A percentile compares a stretch with the other conserved stretches of the same genome.
Evolutionary conservation across 1,139 yeast genomes (phyloP).

Genomic region (Yamadazyma triangularis): DNA sequence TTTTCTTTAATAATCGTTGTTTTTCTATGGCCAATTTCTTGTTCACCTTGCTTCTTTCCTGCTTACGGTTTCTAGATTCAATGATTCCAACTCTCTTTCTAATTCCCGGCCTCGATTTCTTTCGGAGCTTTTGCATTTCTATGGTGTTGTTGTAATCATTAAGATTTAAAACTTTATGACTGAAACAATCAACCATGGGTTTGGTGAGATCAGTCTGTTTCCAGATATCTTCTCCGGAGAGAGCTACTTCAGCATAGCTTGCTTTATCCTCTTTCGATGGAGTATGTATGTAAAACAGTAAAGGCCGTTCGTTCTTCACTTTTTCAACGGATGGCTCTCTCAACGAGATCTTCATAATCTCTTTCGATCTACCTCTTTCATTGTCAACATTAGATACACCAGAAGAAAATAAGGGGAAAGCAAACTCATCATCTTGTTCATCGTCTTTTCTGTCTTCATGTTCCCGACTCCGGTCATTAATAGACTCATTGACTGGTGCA

Average conservation of each 20-base stretch:
- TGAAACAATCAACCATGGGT: conserved; percentile 12
- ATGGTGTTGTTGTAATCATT: conserved; percentile 33
- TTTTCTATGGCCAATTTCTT: conserved; percentile 23
- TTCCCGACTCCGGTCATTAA: conserved; percentile 4
- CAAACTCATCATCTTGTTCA: conserved; percentile 52
- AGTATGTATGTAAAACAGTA: conserved; percentile 45
- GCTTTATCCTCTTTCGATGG: conserved; percentile 25
- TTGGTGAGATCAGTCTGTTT: conserved; percentile 11
- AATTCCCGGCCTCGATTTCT: conserved; percentile 39
- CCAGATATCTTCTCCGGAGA: conserved; percentile 39
- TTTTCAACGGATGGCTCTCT: conserved; percentile 42
- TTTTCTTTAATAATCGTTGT: conserved; percentile 30
- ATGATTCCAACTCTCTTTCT: conserved; percentile 45
- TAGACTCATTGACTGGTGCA: conserved; percentile 3
- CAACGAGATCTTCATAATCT: conserved; percentile 41
- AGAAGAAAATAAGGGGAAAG: conserved; percentile 51
- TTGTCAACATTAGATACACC: conserved; percentile 13
- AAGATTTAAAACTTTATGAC: conserved; percentile 38
- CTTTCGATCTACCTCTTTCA: conserved; percentile 19
- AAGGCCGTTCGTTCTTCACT: conserved; percentile 45
- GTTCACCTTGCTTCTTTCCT: conserved; percentile 25
- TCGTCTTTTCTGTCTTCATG: conserved; percentile 14
- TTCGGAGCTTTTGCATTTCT: conserved; percentile 18
- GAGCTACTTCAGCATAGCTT: conserved; percentile 39
- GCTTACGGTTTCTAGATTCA: conserved; percentile 35